phyloP scores from a whole-genome alignment of 148 eudicot species.

The Rhododendron griersonianum region DNA sequence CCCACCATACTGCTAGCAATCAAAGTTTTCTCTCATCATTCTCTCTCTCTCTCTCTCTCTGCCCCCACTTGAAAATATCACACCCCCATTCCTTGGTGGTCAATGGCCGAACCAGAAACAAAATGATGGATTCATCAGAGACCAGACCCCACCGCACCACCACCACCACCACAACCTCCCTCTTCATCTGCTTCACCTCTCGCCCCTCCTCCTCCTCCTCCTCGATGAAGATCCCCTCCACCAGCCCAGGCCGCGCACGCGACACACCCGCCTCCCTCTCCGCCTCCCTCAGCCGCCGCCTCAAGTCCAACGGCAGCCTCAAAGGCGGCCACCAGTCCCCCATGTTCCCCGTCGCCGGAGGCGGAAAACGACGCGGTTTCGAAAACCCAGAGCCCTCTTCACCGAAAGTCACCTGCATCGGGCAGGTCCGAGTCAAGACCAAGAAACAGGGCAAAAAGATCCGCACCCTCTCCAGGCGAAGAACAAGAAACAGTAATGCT shows the following conservation, averaged over 20 bases:
- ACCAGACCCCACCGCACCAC: slow-evolving; percentile 16
- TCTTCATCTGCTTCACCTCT: slow-evolving; percentile 62
- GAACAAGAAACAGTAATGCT: not conserved
- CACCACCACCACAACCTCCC: slow-evolving; percentile 19
- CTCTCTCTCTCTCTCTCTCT: not conserved
- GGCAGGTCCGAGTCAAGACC: slow-evolving; percentile 80
- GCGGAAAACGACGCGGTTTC: slow-evolving; percentile 36
- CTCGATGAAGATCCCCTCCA: slow-evolving; percentile 50
- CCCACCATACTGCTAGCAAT: not conserved
- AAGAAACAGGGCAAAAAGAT: slow-evolving; percentile 65
- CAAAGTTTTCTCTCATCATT: not conserved
- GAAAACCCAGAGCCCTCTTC: slow-evolving; percentile 89
- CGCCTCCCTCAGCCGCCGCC: slow-evolving; percentile 56
- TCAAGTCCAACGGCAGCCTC: slow-evolving; percentile 49
- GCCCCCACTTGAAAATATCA: not conserved
- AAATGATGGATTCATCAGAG: slow-evolving; percentile 29
- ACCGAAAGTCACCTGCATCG: slow-evolving; percentile 92
- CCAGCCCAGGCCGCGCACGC: slow-evolving; percentile 41
- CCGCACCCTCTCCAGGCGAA: slow-evolving; percentile 35
- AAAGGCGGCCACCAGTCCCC: slow-evolving; percentile 55
- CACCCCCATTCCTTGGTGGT: not conserved
- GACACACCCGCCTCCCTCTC: slow-evolving; percentile 37
- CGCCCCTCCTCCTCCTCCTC: slow-evolving; percentile 41
- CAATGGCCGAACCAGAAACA: not conserved
- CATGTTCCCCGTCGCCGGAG: slow-evolving; percentile 35